phyloP scores from a whole-genome alignment of 305 asterid genomes.

The Fraxinus sp. region DNA sequence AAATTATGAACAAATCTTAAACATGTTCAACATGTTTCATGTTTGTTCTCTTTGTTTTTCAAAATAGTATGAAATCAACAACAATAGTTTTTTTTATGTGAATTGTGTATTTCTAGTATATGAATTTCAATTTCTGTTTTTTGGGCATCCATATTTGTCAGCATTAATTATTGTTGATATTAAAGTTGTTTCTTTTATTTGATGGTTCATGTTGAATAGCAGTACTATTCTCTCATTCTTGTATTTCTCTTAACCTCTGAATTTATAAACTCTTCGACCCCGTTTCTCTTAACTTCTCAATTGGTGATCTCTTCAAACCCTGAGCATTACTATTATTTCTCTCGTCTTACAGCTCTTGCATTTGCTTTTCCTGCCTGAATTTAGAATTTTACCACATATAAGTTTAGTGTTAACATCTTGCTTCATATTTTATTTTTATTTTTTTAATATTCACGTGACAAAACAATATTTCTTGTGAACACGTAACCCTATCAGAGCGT shows the following conservation, averaged over 20 bases:
- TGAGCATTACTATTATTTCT: background rate
- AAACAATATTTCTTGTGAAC: background rate
- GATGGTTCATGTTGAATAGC: background rate
- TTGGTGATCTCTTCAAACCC: background rate
- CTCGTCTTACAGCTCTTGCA: background rate
- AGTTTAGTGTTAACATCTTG: background rate
- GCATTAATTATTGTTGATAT: background rate
- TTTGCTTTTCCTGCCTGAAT: background rate
- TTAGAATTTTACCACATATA: background rate
- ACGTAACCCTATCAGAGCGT: background rate
- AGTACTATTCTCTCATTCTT: background rate
- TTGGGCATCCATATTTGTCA: background rate
- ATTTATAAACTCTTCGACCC: background rate
- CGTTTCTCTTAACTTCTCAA: background rate
- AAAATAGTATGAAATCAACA: background rate
- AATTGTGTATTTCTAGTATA: background rate
- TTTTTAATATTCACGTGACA: background rate
- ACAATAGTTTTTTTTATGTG: background rate
- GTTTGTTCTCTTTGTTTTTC: background rate
- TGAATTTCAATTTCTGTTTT: background rate
- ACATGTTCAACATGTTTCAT: background rate
- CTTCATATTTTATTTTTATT: background rate
- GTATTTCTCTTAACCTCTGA: background rate
- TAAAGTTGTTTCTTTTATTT: background rate
- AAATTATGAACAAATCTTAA: background rate